Base-by-base conservation (phyloP, 2,329 filamentous ascomycete species). In the Mollisiaceae sp. region DNA sequence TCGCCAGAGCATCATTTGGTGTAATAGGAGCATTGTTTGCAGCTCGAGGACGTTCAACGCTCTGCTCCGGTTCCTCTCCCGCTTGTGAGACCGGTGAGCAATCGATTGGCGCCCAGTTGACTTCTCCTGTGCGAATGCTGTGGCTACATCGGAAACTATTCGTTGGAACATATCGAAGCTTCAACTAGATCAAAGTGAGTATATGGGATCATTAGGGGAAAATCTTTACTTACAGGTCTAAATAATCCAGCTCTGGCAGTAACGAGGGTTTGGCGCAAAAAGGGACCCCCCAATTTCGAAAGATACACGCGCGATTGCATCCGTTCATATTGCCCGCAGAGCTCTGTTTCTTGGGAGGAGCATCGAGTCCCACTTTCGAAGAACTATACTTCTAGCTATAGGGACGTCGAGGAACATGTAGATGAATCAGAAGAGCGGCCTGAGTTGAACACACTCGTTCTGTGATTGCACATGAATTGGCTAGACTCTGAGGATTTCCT, bases 221-320 rank as follows among this genome's bases (percentile, higher is more conserved):
- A 12, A 5, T 18, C n/a, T 22, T 2, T 14, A 35, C 50, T 18
- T 32, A 54, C 50, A 27, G 12, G 22, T 35, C 27, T 54, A 18
- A n/a, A 54, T 6, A 11, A 32, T 54, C 12, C 22, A 32, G 50
- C 24, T 22, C 22, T 58, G 47, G 56, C 27, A 59, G 35, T 20
- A 22, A 57, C 2, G 18, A 57, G 35, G 9, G 55, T 36, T 12
- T 58, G 36, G 57, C 56, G 60, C 57, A 63, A 62, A 60, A 66
- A 67, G 68, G 68, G 65, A 63, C 62, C 68, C 66, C 70, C 70
- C 66, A 68, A 63, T 74, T 63, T 75, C 66, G 67, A 73, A 63
- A 68, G 62, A 65, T 63, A 68, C 62, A 69, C 62, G 68, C 70
- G 63, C 70, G 70, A 74, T 74, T 74, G 75, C 75, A 76, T 76